phyloP scores from a whole-genome alignment of 139 green algal genomes.

The Ettlia oleoabundans region DNA sequence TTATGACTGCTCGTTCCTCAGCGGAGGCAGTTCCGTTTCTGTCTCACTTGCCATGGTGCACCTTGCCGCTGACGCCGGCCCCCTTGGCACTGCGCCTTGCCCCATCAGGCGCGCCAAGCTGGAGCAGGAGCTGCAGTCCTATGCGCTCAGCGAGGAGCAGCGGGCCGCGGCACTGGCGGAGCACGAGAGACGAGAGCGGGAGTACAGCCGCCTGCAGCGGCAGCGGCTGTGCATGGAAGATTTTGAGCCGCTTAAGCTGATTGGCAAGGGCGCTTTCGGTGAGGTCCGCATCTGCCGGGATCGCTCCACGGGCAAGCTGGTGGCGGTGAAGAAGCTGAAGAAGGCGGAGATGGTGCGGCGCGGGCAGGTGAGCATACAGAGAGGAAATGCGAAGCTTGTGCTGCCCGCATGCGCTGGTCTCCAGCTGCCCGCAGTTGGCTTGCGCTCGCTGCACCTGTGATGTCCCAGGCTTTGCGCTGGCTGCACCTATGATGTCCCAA shows the following conservation, averaged over 20 bases:
- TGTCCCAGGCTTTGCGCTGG: no score
- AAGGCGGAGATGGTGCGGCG: constrained; percentile 96
- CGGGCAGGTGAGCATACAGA: constrained; percentile 74
- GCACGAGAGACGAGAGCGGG: constrained; percentile 75
- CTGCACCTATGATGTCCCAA: no score
- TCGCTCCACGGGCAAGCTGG: constrained; percentile 79
- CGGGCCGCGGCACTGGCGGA: constrained; percentile 60
- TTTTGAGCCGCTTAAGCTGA: constrained; percentile 96
- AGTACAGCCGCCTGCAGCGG: constrained; percentile 87
- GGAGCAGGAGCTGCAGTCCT: constrained; percentile 71
- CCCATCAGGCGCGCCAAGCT: constrained; percentile 70
- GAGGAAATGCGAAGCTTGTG: background rate
- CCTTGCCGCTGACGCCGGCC: no score
- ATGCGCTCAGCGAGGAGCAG: constrained; percentile 69
- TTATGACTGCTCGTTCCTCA: no score
- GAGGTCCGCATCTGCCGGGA: constrained; percentile 93
- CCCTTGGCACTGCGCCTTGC: background rate
- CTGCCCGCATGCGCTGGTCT: background rate
- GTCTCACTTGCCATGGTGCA: no score
- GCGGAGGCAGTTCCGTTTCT: no score
- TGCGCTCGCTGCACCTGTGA: background rate
- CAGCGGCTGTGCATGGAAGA: constrained; percentile 85
- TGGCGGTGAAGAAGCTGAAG: constrained; percentile 98
- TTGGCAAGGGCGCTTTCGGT: constrained; percentile 96
- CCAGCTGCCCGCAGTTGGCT: background rate